A percentile compares a stretch with the other conserved stretches of the same genome.
These are phyloP conservation scores for Puccinia brachypodii DNA, from an alignment of 1,284 basidiomycete species.

Conservation along the genomic window DNA sequence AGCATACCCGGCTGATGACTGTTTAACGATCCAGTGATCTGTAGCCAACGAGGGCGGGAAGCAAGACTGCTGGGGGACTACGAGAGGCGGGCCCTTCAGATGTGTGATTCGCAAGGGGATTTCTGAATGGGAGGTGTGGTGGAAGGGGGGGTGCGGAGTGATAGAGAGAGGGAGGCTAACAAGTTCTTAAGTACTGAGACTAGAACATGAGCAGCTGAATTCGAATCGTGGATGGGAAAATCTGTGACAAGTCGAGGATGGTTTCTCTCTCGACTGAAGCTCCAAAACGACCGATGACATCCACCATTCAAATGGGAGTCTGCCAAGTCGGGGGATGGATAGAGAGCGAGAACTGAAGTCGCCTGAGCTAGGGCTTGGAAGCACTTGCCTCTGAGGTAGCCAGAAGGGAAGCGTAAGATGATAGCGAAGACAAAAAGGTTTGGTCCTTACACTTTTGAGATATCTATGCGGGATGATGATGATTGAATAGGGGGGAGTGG, in stretches of 20 bases:
- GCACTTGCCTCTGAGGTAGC: not conserved
- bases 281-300: slow-evolving; percentile 27
- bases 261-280: not conserved
- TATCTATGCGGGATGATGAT: not conserved
- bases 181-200: not conserved
- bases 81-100: not conserved
- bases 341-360: not conserved
- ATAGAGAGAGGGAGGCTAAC: not conserved
- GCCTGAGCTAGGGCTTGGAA: not conserved
- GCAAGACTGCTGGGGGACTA: not conserved
- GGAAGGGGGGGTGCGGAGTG: not conserved
- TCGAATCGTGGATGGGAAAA: slow-evolving; percentile 8
- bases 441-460: not conserved
- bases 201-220: not conserved
- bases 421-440: too few species aligned
- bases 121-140: not conserved
- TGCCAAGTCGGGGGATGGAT: not conserved
- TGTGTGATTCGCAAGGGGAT: not conserved
- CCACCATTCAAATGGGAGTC: not conserved
- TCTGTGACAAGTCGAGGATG: slow-evolving; percentile 26
- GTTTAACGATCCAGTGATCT: not conserved
- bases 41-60: not conserved
- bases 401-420: not conserved
- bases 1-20: too few species aligned
- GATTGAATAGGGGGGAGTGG: not conserved